A percentile compares a stretch with the other conserved stretches of the same genome.
These are phyloP conservation scores for Phytophthora niederhauseri DNA, from an alignment of 352 stramenopile species.

Conservation along the genomic window DNA sequence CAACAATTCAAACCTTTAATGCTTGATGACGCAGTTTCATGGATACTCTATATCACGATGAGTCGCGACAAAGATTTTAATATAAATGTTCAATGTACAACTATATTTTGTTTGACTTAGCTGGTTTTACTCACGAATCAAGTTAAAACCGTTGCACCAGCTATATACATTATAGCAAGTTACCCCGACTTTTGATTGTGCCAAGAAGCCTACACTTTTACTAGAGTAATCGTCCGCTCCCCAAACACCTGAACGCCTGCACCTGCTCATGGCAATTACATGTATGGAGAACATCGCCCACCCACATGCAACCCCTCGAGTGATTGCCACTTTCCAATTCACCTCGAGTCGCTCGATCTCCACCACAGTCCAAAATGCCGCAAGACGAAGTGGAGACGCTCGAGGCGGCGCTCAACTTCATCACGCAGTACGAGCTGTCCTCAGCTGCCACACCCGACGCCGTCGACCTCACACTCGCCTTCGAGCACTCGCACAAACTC, in stretches of 20 bases:
- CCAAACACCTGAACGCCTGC: neutral
- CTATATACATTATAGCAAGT: neutral
- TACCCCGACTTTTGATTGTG: constrained; percentile 6
- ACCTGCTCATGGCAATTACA: constrained; percentile 7
- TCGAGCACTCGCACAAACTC: constrained; percentile 25
- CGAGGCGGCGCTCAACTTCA: constrained; percentile 30
- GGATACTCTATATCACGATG: no score
- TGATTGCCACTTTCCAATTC: constrained; percentile 22
- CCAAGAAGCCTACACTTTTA: neutral
- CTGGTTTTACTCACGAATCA: no score
- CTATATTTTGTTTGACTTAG: no score
- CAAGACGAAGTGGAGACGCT: constrained; percentile 33
- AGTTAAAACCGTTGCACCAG: no score
- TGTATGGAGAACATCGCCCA: constrained; percentile 1
- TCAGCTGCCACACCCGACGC: neutral
- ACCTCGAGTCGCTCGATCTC: neutral
- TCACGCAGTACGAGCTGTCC: constrained; percentile 29
- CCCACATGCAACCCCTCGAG: neutral
- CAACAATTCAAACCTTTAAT: neutral
- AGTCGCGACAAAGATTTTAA: no score
- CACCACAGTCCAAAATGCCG: constrained; percentile 11
- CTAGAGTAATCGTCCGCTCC: constrained; percentile 10
- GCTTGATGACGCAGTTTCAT: neutral
- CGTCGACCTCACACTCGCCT: constrained; percentile 21
- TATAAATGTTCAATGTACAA: no score